Conservation (phyloP, 1,139 yeast species). For the Candida sanyaensis region DNA sequence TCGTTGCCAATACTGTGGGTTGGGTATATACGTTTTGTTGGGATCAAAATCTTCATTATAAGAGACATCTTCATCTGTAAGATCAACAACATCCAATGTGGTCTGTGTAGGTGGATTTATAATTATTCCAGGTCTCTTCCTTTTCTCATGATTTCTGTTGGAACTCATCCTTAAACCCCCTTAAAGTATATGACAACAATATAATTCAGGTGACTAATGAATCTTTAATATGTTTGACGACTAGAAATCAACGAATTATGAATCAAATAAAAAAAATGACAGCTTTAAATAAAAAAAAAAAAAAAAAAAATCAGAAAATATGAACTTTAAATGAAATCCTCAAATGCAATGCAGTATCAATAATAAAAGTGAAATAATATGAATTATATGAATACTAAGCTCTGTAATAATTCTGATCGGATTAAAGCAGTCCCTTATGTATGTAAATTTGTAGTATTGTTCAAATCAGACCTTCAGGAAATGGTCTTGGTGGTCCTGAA, state of each 20-base stretch:
- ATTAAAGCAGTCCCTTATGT: no score
- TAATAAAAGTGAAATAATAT: no score
- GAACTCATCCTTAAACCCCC: conserved; percentile 1
- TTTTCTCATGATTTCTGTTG: not conserved
- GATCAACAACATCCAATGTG: conserved; percentile 4
- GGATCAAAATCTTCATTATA: conserved; percentile 15
- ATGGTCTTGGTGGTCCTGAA: not conserved
- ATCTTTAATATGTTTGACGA: not conserved
- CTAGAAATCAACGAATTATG: not conserved
- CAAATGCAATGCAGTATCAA: no score
- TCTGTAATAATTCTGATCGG: no score
- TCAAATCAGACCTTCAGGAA: no score
- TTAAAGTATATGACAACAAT: not conserved
- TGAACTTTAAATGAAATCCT: no score
- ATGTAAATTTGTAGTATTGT: no score
- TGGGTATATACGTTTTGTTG: conserved; percentile 11
- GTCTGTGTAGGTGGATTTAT: conserved; percentile 7
- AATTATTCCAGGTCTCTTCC: conserved; percentile 5
- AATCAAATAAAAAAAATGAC: not conserved
- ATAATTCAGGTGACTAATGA: no score
- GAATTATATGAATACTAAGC: no score
- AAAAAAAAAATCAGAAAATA: not conserved
- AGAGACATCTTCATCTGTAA: conserved; percentile 1
- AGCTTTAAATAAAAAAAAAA: no score
- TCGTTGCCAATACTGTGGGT: conserved; percentile 9